Evolutionary conservation across 352 stramenopile genomes (phyloP), one percentile per base, ranked within the genome.

Genomic region (Blastocystis sp.): DNA sequence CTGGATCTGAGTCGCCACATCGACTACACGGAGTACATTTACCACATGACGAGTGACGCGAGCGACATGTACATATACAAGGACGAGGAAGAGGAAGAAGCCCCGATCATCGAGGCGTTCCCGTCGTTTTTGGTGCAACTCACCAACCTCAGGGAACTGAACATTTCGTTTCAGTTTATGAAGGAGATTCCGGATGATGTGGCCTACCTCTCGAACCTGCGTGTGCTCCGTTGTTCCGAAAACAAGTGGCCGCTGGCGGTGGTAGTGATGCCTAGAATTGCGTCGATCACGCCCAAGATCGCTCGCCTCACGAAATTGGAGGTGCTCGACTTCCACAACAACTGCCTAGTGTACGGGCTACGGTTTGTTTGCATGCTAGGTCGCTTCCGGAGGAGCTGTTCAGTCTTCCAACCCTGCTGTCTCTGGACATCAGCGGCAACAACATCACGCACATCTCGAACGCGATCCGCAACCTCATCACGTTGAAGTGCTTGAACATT

Each of bases 11-110:
- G 74, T 34, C 74, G 74, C 28, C 57, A 84, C 38, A 68, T 84
- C 34, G 60, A 84, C n/a, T 84, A 84, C 52, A 84, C 74, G 1
- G 74, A 84, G 21, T 84, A 84, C 66, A 84, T 84, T 21, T 84
- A 84, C 66, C 74, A 84, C 54, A 84, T 54, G 17, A 43, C 42
- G 45, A 68, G 21, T 34, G 38, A 52, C 14, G 43, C 24, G 34
- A 54, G 66, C 21, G 57, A 84, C 14, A 2, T 3, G 9, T 28
- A 57, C 45, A 24, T n/a, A 4, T 19, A 14, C 61, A 45, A 70
- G 40, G 74, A 84, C 19, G 38, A 21, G 64, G 74, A 84, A 48
- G 60, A 84, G 17, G n/a, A 42, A 11, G 54, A 84, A 1, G 17
- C 65, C 1, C 74, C 74, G 2, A 84, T 84, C 69, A 54, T 84